Conservation (phyloP, 2,329 filamentous ascomycete genomes). For the Taxawa tesnikishii region DNA sequence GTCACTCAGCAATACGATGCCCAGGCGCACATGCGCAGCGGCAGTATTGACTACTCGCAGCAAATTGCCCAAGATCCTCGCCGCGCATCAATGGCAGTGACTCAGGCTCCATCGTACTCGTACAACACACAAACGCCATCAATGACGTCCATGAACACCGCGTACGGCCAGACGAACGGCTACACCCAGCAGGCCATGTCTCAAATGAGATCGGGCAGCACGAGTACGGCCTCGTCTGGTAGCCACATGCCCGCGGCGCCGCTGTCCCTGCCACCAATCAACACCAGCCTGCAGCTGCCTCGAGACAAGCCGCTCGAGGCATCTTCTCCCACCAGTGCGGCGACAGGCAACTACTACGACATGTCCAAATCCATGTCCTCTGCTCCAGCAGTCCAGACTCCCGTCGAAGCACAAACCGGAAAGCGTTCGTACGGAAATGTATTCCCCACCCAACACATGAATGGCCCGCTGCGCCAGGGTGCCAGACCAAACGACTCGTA, state of each 20-base stretch:
- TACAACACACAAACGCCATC: constrained; percentile 18
- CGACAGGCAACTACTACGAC: constrained; percentile 4
- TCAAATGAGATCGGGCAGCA: not conserved
- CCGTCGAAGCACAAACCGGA: constrained; percentile 17
- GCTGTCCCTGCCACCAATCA: constrained; percentile 26
- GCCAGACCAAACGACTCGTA: constrained; percentile 24
- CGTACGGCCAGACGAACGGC: constrained; percentile 18
- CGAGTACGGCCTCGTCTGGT: constrained; percentile 10
- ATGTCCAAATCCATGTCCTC: constrained; percentile 5
- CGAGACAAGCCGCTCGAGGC: constrained; percentile 27
- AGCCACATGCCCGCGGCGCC: constrained; percentile 8
- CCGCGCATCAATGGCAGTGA: constrained; percentile 26
- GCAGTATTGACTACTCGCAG: constrained; percentile 25
- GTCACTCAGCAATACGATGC: constrained; percentile 30
- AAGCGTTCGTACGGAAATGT: constrained; percentile 35
- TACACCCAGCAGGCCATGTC: constrained; percentile 11
- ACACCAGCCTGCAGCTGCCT: constrained; percentile 22
- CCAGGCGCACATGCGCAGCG: constrained; percentile 21
- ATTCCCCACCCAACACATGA: constrained; percentile 31
- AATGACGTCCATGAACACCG: constrained; percentile 21
- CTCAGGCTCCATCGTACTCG: constrained; percentile 21
- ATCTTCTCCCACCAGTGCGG: constrained; percentile 14
- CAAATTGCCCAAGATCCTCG: constrained; percentile 23
- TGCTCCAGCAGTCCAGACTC: constrained; percentile 3
- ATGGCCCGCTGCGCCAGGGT: constrained; percentile 30